phyloP scores from a whole-genome alignment of 805 yeast species.

The Danielia reshetovae region DNA sequence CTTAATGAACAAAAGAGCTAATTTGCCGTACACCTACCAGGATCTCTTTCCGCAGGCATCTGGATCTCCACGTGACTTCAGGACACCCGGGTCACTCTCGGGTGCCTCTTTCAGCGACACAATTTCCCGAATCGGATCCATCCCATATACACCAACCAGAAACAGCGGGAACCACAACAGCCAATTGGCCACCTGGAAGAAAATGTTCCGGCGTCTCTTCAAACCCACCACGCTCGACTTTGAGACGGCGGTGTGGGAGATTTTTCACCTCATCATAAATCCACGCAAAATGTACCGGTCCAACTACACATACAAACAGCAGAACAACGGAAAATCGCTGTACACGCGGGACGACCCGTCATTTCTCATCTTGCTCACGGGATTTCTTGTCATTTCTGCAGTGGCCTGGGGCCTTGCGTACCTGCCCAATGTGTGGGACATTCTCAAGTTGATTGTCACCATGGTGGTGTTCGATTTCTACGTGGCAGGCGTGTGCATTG shows the following conservation, averaged over 20 bases:
- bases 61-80: constrained; percentile 9
- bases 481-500: constrained; percentile 59
- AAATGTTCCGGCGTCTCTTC: constrained; percentile 37
- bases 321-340: constrained; percentile 48
- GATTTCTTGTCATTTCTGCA: constrained; percentile 67
- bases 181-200: constrained; percentile 10
- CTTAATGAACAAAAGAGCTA: constrained; percentile 30
- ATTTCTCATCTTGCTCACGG: constrained; percentile 69
- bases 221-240: constrained; percentile 83
- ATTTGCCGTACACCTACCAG: constrained; percentile 40
- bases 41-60: constrained; percentile 35
- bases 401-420: constrained; percentile 89
- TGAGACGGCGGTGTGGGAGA: constrained; percentile 92
- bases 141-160: constrained; percentile 13
- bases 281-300: constrained; percentile 83
- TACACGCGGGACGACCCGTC: constrained; percentile 95
- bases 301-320: constrained; percentile 71
- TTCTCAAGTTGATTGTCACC: constrained; percentile 64
- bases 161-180: constrained; percentile 5
- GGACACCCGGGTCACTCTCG: constrained; percentile 16
- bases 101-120: constrained; percentile 23
- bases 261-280: constrained; percentile 62
- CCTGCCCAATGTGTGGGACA: constrained; percentile 57
- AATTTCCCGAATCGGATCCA: constrained; percentile 10
- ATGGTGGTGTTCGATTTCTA: constrained; percentile 86